phyloP scores from a whole-genome alignment of 768 basidiomycete genomes.

The Psilocybe azurescens region DNA sequence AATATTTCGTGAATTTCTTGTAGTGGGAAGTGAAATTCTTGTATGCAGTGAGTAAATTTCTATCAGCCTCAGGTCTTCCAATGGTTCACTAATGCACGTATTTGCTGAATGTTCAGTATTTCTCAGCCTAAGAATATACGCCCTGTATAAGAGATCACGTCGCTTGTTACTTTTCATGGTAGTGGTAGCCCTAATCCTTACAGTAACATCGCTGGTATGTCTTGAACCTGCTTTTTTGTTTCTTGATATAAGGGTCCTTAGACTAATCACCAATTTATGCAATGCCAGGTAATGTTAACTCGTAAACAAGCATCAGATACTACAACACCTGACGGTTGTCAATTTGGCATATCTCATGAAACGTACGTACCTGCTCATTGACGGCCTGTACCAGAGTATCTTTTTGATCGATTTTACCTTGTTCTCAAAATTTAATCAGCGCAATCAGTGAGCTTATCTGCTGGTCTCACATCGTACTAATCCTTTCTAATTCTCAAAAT shows the following conservation, averaged over 20 bases:
- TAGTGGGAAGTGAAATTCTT: constrained; percentile 1
- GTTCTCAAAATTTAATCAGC: neutral
- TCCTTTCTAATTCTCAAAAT: neutral
- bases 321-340: too few relatives aligned
- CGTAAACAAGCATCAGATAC: too few relatives aligned
- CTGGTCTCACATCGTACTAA: neutral
- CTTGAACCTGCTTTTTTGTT: too few relatives aligned
- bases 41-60: neutral
- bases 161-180: neutral
- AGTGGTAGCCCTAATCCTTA: neutral
- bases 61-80: neutral
- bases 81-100: too few relatives aligned
- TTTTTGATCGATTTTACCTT: neutral
- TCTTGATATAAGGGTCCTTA: too few relatives aligned
- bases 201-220: neutral
- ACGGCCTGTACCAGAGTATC: neutral
- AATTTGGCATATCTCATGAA: too few relatives aligned
- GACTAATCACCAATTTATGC: too few relatives aligned
- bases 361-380: neutral
- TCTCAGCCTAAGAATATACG: too few relatives aligned
- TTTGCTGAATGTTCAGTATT: neutral
- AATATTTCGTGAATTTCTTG: neutral
- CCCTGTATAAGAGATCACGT: too few relatives aligned
- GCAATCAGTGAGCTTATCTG: neutral
- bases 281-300: too few relatives aligned